These are phyloP conservation scores for Aspergillus unguis DNA, from an alignment of 2,329 filamentous ascomycete genomes.

Conservation along the genomic window DNA sequence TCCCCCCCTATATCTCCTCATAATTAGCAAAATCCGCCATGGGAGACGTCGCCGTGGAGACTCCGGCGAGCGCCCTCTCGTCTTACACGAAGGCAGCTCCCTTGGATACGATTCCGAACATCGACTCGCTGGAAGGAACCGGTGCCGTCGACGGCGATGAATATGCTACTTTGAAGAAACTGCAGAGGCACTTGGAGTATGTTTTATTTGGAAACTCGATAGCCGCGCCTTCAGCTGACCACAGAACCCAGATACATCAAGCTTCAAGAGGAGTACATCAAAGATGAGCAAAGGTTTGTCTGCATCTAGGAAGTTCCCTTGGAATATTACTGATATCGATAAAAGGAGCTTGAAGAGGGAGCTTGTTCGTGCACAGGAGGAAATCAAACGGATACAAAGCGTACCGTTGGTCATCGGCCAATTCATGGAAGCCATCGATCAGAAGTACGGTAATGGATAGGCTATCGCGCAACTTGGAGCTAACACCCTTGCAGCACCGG, in stretches of 20 bases:
- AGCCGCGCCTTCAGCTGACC: slow-evolving; percentile 17
- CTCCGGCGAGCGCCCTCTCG: slow-evolving; percentile 67
- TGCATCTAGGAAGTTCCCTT: background rate
- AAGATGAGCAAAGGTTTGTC: slow-evolving; percentile 88
- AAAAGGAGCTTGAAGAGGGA: slow-evolving; percentile 89
- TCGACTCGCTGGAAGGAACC: slow-evolving; percentile 84
- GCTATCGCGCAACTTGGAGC: slow-evolving; percentile 11
- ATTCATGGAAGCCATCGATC: slow-evolving; percentile 99
- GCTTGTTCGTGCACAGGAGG: slow-evolving; percentile 93
- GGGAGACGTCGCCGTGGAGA: slow-evolving; percentile 86
- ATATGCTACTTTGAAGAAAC: slow-evolving; percentile 92
- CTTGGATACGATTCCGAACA: slow-evolving; percentile 76
- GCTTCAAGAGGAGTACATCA: slow-evolving; percentile 99
- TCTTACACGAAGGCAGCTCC: slow-evolving; percentile 78
- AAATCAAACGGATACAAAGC: slow-evolving; percentile 99
- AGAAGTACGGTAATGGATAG: slow-evolving; percentile 65
- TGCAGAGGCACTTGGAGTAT: slow-evolving; percentile 93
- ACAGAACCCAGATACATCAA: slow-evolving; percentile 70
- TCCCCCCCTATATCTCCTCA: background rate
- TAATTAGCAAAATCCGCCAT: slow-evolving; percentile 48
- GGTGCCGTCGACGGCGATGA: slow-evolving; percentile 81
- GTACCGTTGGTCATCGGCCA: slow-evolving; percentile 97
- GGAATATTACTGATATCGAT: slow-evolving; percentile 1
- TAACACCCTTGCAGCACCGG: slow-evolving; percentile 64
- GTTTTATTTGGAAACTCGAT: slow-evolving; percentile 24